Percentiles rank a stretch among this genome's conserved stretches.
Evolutionary conservation across 345 rosid species (phyloP).

Genomic region (Citrus maxima): DNA sequence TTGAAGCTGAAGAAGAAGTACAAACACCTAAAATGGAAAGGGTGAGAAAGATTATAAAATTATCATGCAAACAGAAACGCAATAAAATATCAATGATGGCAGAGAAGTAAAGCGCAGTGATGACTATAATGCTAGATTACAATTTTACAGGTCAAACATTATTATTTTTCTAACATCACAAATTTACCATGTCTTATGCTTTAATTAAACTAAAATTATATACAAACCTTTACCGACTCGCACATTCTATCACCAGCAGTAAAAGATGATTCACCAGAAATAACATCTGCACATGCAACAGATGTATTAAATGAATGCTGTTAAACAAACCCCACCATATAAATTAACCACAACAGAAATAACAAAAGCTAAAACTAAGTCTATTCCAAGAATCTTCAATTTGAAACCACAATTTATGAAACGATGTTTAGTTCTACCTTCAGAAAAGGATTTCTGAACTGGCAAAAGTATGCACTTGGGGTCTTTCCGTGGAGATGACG

Average conservation of each 20-base stretch:
- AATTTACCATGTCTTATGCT: not conserved
- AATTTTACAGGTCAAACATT: not conserved
- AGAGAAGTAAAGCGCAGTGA: not conserved
- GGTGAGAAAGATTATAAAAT: slow-evolving; percentile 14
- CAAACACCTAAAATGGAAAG: slow-evolving; percentile 61
- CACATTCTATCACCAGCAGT: slow-evolving; percentile 73
- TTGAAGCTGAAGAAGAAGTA: slow-evolving; percentile 88
- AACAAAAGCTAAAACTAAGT: not conserved
- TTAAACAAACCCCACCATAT: not conserved
- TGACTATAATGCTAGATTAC: not conserved
- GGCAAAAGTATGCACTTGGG: slow-evolving; percentile 75
- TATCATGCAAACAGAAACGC: slow-evolving; percentile 3
- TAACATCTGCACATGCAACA: slow-evolving; percentile 35
- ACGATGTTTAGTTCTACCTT: slow-evolving; percentile 44
- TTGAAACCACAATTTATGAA: slow-evolving; percentile 9
- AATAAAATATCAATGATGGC: not conserved
- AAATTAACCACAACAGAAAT: not conserved
- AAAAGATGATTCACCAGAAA: slow-evolving; percentile 62
- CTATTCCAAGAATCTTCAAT: slow-evolving; percentile 1
- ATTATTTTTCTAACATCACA: not conserved
- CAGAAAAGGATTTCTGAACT: slow-evolving; percentile 41
- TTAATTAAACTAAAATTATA: not conserved
- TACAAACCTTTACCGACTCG: slow-evolving; percentile 89
- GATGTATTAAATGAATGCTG: slow-evolving; percentile 7
- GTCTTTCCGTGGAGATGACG: slow-evolving; percentile 78